Evolutionary conservation across 306 rosid genomes (phyloP), one percentile per base, ranked within the genome.

Genomic region (Vicia faba): DNA sequence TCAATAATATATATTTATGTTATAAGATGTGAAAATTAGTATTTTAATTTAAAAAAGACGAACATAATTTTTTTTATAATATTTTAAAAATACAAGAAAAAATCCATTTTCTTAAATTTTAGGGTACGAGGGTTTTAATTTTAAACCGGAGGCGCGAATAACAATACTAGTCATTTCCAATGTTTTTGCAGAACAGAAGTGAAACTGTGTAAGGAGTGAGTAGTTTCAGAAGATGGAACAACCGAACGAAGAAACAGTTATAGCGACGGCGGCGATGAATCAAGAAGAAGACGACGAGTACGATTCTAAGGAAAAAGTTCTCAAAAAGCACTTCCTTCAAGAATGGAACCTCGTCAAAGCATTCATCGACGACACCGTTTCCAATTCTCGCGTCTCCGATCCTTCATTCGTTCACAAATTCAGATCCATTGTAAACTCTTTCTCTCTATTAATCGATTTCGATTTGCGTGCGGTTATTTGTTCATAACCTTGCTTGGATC

Each of bases 281-380:
- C 89, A 78, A 45, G 96, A 75, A 40, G 96, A 89, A 0, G 96
- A 90, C 0, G 97, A 86, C 69, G 97, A 90, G 75, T 68, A 70
- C 62, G 97, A 82, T 28, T 77, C 97, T 15, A 93, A 90, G 69
- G 99, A 93, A 72, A 75, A 74, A 29, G 96, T 93, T 31, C 77
- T 93, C 9, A 87, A 90, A 53, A 93, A 90, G 85, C 90, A 88
- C 79, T 93, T 93, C 80, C 97, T 93, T 50, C 91, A 73, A 59
- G 99, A 93, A 80, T 93, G 97, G 99, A 88, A 75, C 70, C 82
- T 83, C 64, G 84, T 93, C 70, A 84, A 86, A 67, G 86, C 91
- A 33, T 82, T 93, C 14, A 76, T 90, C 28, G 41, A 88, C 74
- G 90, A 80, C 83, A 93, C 83, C 76, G 90, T 90, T 81, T 83